These are phyloP conservation scores for Bimuria novae-zelandiae DNA, from an alignment of 2,329 filamentous ascomycete genomes.

Conservation along the genomic window DNA sequence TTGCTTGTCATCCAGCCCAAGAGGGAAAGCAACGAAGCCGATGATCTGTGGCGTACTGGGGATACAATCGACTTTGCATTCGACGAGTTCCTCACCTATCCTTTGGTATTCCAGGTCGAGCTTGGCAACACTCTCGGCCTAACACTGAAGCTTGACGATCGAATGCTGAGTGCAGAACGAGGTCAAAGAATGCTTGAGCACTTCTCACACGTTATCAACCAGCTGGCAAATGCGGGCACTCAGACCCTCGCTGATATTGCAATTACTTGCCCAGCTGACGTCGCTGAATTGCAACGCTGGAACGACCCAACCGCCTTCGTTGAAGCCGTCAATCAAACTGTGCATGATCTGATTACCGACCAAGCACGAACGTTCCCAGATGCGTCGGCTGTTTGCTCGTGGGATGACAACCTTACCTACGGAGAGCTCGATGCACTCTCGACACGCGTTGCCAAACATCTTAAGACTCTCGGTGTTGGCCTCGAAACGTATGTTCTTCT, in stretches of 20 bases:
- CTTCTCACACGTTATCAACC: conserved; percentile 12
- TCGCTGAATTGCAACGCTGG: neutral
- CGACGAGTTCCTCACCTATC: conserved; percentile 1
- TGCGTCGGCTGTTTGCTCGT: conserved; percentile 15
- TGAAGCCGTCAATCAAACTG: neutral
- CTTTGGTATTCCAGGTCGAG: conserved; percentile 10
- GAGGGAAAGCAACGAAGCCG: neutral
- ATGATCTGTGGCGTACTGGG: neutral
- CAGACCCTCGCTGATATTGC: conserved; percentile 17
- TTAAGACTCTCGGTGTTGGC: conserved; percentile 12
- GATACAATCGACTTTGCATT: neutral
- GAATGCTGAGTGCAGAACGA: neutral
- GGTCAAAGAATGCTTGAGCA: conserved; percentile 13
- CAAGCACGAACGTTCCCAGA: conserved; percentile 10
- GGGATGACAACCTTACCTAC: conserved; percentile 22
- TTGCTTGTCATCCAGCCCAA: conserved; percentile 4
- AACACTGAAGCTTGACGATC: conserved; percentile 4
- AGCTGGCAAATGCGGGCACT: conserved; percentile 13
- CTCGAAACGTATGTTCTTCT: conserved; percentile 13
- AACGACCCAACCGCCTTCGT: neutral
- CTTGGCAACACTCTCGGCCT: conserved; percentile 1
- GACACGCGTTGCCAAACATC: conserved; percentile 11
- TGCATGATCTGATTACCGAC: conserved; percentile 13
- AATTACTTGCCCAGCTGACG: conserved; percentile 8
- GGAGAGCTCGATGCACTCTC: conserved; percentile 15